Evolutionary conservation across 1,284 basidiomycete species (phyloP).

Genomic region (Melampsora americana): DNA sequence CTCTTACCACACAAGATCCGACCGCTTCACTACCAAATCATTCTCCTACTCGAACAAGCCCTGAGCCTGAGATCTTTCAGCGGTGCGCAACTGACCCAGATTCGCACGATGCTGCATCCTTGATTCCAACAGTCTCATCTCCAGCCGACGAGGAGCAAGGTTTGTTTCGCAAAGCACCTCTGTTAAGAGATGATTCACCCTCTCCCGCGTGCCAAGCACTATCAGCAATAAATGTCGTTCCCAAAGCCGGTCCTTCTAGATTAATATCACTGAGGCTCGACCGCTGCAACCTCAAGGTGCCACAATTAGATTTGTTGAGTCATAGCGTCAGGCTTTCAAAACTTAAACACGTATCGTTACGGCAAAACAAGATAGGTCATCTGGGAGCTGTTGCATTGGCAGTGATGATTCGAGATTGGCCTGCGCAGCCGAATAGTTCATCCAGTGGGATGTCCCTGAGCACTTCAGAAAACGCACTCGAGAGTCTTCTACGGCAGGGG

Average conservation of each 20-base stretch:
- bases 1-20: neutral
- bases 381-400: slow-evolving; percentile 84
- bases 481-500: neutral
- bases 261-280: slow-evolving; percentile 30
- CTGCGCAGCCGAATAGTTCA: slow-evolving; percentile 61
- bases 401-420: slow-evolving; percentile 90
- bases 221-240: slow-evolving; percentile 19
- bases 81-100: neutral
- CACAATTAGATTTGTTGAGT: slow-evolving; percentile 55
- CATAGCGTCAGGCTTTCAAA: slow-evolving; percentile 75
- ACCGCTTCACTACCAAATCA: neutral
- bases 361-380: slow-evolving; percentile 76
- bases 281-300: slow-evolving; percentile 9
- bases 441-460: slow-evolving; percentile 20
- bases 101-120: neutral
- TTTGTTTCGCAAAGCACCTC: slow-evolving; percentile 33
- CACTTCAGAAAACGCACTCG: slow-evolving; percentile 44
- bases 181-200: slow-evolving; percentile 33
- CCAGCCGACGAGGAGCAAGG: slow-evolving; percentile 1
- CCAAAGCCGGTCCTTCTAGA: slow-evolving; percentile 22
- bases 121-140: neutral
- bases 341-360: slow-evolving; percentile 77
- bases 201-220: slow-evolving; percentile 30
- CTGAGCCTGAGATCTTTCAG: neutral
- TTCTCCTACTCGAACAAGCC: neutral